A percentile compares a stretch with the other conserved stretches of the same genome.
phyloP scores from a whole-genome alignment of 768 basidiomycete species.

The Boletus edulis region DNA sequence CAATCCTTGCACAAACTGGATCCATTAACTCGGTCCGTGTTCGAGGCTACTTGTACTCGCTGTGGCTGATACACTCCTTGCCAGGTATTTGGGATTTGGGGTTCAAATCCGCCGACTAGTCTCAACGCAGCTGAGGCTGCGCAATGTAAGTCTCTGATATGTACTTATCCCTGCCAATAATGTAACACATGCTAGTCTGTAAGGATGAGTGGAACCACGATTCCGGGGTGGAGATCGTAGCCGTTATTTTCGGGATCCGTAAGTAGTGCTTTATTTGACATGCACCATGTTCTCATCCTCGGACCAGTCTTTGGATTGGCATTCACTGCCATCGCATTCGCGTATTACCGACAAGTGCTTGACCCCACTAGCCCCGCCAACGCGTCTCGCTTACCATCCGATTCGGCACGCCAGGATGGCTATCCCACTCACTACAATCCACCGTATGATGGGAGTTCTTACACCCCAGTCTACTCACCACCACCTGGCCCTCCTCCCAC shows the following conservation, averaged over 20 bases:
- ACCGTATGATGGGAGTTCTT: constrained; percentile 42
- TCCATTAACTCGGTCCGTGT: constrained; percentile 33
- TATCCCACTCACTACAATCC: constrained; percentile 57
- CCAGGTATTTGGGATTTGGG: constrained; percentile 55
- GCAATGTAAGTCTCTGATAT: constrained; percentile 39
- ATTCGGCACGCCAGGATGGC: constrained; percentile 35
- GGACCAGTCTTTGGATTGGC: constrained; percentile 52
- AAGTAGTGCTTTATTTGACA: constrained; percentile 21
- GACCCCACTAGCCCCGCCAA: constrained; percentile 64
- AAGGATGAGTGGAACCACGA: constrained; percentile 53
- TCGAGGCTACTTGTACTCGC: background rate
- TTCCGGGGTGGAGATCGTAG: constrained; percentile 67
- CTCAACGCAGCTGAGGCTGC: constrained; percentile 40
- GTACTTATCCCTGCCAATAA: background rate
- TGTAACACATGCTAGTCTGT: constrained; percentile 52
- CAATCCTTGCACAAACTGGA: constrained; percentile 34
- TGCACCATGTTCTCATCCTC: background rate
- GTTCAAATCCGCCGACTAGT: constrained; percentile 34
- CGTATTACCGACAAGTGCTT: constrained; percentile 71
- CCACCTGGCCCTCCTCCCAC: constrained; percentile 50
- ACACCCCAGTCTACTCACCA: constrained; percentile 41
- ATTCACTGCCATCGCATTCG: constrained; percentile 65
- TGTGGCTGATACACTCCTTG: constrained; percentile 15
- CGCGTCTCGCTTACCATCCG: constrained; percentile 41
- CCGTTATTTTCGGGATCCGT: constrained; percentile 60